phyloP scores from a whole-genome alignment of 257 asterid genomes.

The Solanum boliviense region DNA sequence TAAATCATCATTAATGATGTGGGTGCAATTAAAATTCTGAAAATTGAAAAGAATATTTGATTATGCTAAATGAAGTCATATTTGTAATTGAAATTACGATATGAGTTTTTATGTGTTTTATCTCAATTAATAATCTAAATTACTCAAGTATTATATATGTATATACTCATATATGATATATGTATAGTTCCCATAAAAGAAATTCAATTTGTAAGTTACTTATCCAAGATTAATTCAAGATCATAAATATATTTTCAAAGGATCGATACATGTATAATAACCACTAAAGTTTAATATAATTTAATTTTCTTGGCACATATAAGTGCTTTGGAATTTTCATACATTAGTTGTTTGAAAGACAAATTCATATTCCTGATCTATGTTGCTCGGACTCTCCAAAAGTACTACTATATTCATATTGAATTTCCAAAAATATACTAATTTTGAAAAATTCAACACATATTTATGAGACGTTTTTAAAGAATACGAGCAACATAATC shows the following conservation, averaged over 20 bases:
- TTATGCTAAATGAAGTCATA: background rate
- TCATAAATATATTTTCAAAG: background rate
- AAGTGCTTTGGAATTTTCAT: background rate
- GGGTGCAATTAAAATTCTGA: background rate
- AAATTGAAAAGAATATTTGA: background rate
- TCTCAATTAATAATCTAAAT: too few relatives aligned
- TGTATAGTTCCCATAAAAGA: background rate
- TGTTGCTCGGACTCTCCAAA: background rate
- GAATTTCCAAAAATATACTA: background rate
- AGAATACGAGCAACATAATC: background rate
- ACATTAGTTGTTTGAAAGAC: background rate
- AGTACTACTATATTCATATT: accelerated
- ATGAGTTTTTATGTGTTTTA: too few relatives aligned
- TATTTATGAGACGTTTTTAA: background rate
- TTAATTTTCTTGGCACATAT: background rate
- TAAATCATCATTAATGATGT: too few relatives aligned
- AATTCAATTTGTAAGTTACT: too few relatives aligned
- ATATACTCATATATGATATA: too few relatives aligned
- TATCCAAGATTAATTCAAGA: too few relatives aligned
- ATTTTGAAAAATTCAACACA: background rate
- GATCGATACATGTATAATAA: background rate
- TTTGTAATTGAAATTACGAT: background rate
- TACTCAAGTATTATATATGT: background rate
- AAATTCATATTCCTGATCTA: background rate
- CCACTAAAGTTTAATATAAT: too few relatives aligned